Evolutionary conservation across 345 rosid species (phyloP).

Genomic region (Heritiera littoralis): DNA sequence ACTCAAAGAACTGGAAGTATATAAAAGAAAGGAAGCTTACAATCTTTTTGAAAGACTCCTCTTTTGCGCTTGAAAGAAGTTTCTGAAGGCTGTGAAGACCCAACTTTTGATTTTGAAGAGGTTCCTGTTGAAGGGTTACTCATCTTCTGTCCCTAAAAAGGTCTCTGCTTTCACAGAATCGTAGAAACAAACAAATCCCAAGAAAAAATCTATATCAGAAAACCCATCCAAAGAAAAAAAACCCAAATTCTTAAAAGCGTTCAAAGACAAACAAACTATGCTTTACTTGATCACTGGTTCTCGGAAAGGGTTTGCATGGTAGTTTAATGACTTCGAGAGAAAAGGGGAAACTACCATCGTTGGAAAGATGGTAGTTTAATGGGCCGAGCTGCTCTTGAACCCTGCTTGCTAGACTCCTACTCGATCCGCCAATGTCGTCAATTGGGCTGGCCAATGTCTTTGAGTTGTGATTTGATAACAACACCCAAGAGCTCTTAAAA

Average conservation of each 20-base stretch:
- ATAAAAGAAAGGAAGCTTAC: constrained; percentile 35
- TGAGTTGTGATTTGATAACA: no score
- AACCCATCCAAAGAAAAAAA: no score
- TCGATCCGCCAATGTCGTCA: neutral
- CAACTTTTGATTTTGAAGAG: constrained; percentile 41
- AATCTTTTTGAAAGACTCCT: constrained; percentile 84
- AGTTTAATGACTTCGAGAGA: no score
- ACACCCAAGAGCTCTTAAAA: no score
- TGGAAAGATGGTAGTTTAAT: neutral
- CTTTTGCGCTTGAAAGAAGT: constrained; percentile 76
- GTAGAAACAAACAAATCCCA: constrained; percentile 5
- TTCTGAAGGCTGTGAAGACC: constrained; percentile 57
- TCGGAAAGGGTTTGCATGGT: no score
- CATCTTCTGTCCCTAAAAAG: constrained; percentile 25
- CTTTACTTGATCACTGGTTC: no score
- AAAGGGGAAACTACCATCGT: neutral
- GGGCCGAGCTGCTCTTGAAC: neutral
- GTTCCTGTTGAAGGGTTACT: constrained; percentile 43
- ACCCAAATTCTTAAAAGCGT: no score
- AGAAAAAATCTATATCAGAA: neutral
- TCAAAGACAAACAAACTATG: no score
- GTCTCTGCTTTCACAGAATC: neutral
- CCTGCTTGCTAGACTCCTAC: neutral
- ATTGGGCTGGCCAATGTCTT: neutral
- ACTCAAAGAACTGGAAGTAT: neutral